These are phyloP conservation scores for Sphagnum tenellum DNA, from an alignment of 225 moss, liverwort and hornwort genomes.

Conservation along the genomic window DNA sequence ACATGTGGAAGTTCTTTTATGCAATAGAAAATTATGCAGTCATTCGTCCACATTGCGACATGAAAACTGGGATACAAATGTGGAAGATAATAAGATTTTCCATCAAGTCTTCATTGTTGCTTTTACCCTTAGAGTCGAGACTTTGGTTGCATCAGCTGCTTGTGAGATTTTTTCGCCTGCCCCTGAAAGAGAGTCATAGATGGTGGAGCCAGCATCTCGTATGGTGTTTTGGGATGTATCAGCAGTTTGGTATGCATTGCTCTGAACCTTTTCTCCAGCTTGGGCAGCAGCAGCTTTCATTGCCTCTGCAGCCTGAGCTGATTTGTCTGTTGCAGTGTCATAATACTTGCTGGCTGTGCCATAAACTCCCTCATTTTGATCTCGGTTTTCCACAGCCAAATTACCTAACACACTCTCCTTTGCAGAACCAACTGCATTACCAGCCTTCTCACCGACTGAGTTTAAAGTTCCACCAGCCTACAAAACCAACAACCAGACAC, in stretches of 20 bases:
- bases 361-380: constrained; percentile 11
- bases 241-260: constrained; percentile 14
- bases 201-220: constrained; percentile 4
- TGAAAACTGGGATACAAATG: too few relatives aligned
- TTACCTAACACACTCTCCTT: background rate
- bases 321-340: constrained; percentile 21
- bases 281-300: constrained; percentile 17
- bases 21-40: too few relatives aligned
- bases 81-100: background rate
- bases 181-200: background rate
- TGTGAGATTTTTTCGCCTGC: constrained; percentile 17
- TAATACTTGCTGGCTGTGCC: constrained; percentile 12
- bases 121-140: constrained; percentile 16
- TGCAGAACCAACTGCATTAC: constrained; percentile 1
- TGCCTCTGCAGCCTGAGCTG: constrained; percentile 9
- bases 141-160: constrained; percentile 25
- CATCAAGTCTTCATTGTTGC: background rate
- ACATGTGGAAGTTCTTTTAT: too few relatives aligned
- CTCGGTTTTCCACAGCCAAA: constrained; percentile 11
- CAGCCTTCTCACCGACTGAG: background rate
- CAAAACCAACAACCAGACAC: too few relatives aligned
- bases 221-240: constrained; percentile 4
- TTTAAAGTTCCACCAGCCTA: too few relatives aligned
- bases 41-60: too few relatives aligned
- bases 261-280: constrained; percentile 20